Base-by-base conservation (phyloP, 1,139 yeast species). In the Saccharomyces hybrid region DNA sequence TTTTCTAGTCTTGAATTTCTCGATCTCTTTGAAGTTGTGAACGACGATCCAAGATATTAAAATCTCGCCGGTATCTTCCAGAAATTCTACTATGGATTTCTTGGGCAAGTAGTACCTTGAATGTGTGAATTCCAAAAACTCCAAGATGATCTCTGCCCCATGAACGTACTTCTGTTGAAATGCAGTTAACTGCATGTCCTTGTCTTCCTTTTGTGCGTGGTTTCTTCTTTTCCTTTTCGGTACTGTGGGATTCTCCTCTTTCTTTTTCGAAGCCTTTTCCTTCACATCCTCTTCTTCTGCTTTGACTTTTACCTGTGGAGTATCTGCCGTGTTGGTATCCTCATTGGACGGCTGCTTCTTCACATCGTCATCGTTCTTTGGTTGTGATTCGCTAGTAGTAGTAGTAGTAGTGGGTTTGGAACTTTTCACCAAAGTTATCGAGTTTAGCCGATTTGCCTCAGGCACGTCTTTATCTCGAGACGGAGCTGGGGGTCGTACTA, bases 91-190 rank as follows among this genome's bases (percentile, higher is more conserved):
- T 4, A 91, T 79, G 1, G 93, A 80, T 60, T 86, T 81, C 59
- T 84, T 84, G 0, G 98, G 97, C 1, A 91, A 65, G 56, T 79
- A 71, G 63, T 80, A 91, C 54, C 98, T 77, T 8, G 85, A 85
- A 53, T 85, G 79, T 0, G 95, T 80, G 66, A 84, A 85, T 62
- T 93, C 98, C 44, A 79, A 79, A 71, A 84, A 91, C 69, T 93
- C 99, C 70, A 93, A 84, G 13, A 90, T 83, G 49, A 93, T 69
- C 51, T 88, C 86, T 0, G 95, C 90, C 63, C 82, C 81, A 46
- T 78, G 71, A 44, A 81, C 72, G 64, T 86, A 86, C 64, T 81
- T 77, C 61, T 84, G 91, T 64, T 86, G 95, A 61, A 86, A 85
- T 0, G 90, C 85, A 0, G 93, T 85, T 53, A 85, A 70, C 49